Evolutionary conservation across 108 stramenopile genomes (phyloP).

Genomic region (Asterionellopsis glacialis): DNA sequence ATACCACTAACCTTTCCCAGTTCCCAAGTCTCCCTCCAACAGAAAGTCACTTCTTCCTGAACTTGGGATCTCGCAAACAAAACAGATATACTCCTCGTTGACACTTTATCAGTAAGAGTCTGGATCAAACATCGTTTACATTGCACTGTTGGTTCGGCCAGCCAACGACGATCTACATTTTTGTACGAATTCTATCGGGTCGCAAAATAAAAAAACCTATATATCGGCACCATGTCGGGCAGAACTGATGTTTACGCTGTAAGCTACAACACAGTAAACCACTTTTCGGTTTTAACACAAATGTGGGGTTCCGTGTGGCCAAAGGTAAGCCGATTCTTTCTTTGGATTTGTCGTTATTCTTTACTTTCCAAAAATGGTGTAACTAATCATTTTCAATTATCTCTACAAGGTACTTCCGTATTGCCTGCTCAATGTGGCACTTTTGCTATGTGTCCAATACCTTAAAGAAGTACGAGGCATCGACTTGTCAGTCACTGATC

Average conservation of each 20-base stretch:
- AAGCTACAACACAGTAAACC: constrained; percentile 17
- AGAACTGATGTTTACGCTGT: constrained; percentile 3
- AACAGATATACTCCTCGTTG: too few relatives aligned
- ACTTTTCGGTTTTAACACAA: constrained; percentile 18
- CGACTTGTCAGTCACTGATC: constrained; percentile 7
- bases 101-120: too few relatives aligned
- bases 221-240: too few relatives aligned
- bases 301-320: constrained; percentile 21
- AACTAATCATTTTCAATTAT: not conserved
- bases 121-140: too few relatives aligned
- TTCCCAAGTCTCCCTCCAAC: too few relatives aligned
- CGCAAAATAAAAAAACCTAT: too few relatives aligned
- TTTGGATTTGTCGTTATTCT: not conserved
- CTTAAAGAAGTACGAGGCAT: not conserved
- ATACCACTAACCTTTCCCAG: too few relatives aligned
- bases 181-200: too few relatives aligned
- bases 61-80: too few relatives aligned
- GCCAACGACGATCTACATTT: too few relatives aligned
- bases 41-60: too few relatives aligned
- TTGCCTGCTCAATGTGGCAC: constrained; percentile 8
- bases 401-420: constrained; percentile 16
- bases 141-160: too few relatives aligned
- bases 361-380: not conserved
- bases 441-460: not conserved
- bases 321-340: constrained; percentile 9